Percentiles rank a stretch among this genome's conserved stretches.
Evolutionary conservation across 1,139 yeast genomes (phyloP).

Genomic region (Hemisphaericaspora xylofermentans): DNA sequence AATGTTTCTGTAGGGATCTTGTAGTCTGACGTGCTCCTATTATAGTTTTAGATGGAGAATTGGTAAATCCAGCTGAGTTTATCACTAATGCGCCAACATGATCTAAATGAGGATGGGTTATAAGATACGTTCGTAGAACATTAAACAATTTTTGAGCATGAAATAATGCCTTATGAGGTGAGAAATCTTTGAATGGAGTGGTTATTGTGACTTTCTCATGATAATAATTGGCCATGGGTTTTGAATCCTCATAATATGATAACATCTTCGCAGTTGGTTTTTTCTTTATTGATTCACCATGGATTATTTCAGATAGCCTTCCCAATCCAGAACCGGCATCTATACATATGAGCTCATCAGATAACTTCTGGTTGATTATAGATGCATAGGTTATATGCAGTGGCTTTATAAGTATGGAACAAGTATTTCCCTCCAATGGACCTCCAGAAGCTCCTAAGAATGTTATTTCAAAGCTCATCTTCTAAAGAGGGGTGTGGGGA

Average conservation of each 20-base stretch:
- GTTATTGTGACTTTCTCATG: slow-evolving; percentile 16
- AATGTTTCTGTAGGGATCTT: slow-evolving; percentile 48
- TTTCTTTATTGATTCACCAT: slow-evolving; percentile 19
- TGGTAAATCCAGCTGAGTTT: slow-evolving; percentile 61
- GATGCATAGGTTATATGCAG: slow-evolving; percentile 35
- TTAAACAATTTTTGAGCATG: slow-evolving; percentile 31
- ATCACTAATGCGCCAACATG: slow-evolving; percentile 70
- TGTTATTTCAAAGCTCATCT: slow-evolving; percentile 40
- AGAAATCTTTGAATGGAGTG: slow-evolving; percentile 30
- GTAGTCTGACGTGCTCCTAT: slow-evolving; percentile 58
- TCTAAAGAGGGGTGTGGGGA: background rate
- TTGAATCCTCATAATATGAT: slow-evolving; percentile 28
- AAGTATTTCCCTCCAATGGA: slow-evolving; percentile 66
- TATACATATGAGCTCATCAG: slow-evolving; percentile 51
- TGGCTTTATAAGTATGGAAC: slow-evolving; percentile 67
- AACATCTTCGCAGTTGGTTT: slow-evolving; percentile 17
- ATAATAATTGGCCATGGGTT: slow-evolving; percentile 10
- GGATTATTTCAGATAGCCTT: slow-evolving; percentile 53
- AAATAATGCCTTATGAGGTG: slow-evolving; percentile 7
- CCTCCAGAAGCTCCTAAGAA: slow-evolving; percentile 80
- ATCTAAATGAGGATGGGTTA: slow-evolving; percentile 86
- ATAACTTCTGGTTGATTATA: slow-evolving; percentile 25
- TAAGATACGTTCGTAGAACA: slow-evolving; percentile 46
- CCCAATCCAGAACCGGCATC: slow-evolving; percentile 82
- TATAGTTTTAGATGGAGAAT: slow-evolving; percentile 35